These are phyloP conservation scores for Pythium oligandrum DNA, from an alignment of 352 stramenopile species.

Conservation along the genomic window DNA sequence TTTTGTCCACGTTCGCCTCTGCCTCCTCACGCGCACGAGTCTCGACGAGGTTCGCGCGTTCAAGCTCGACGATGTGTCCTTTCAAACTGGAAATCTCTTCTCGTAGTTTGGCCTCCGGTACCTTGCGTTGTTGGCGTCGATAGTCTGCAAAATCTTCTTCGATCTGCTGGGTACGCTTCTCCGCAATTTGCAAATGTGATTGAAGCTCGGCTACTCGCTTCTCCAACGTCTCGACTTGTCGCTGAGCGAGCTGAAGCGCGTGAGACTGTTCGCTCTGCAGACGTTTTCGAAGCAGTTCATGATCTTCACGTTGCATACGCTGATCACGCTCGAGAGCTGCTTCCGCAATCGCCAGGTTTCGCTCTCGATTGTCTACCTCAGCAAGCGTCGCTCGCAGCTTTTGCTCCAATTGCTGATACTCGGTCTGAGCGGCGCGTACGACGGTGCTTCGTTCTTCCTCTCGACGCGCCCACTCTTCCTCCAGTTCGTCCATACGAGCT, in stretches of 20 bases:
- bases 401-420: constrained; percentile 71
- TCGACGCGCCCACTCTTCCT: constrained; percentile 71
- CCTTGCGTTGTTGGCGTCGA: constrained; percentile 63
- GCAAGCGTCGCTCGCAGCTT: constrained; percentile 45
- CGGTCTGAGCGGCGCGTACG: constrained; percentile 40
- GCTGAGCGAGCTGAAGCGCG: constrained; percentile 42
- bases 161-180: constrained; percentile 45
- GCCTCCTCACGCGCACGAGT: constrained; percentile 32
- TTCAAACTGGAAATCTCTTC: constrained; percentile 67
- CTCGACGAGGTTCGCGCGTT: constrained; percentile 51
- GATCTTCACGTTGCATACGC: constrained; percentile 47
- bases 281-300: constrained; percentile 40
- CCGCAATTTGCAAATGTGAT: constrained; percentile 34
- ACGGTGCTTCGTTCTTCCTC: constrained; percentile 68
- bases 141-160: constrained; percentile 71
- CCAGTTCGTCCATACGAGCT: constrained; percentile 63
- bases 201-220: constrained; percentile 36
- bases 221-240: constrained; percentile 49
- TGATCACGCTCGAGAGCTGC: constrained; percentile 51
- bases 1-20: constrained; percentile 26
- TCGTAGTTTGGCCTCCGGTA: constrained; percentile 58
- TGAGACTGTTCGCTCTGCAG: constrained; percentile 66
- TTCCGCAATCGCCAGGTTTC: constrained; percentile 49
- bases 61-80: constrained; percentile 46
- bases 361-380: constrained; percentile 58